A percentile compares a stretch with the other conserved stretches of the same genome.
Conservation (phyloP, 805 yeast genomes). For the Barnettozyma wickerhamii region DNA sequence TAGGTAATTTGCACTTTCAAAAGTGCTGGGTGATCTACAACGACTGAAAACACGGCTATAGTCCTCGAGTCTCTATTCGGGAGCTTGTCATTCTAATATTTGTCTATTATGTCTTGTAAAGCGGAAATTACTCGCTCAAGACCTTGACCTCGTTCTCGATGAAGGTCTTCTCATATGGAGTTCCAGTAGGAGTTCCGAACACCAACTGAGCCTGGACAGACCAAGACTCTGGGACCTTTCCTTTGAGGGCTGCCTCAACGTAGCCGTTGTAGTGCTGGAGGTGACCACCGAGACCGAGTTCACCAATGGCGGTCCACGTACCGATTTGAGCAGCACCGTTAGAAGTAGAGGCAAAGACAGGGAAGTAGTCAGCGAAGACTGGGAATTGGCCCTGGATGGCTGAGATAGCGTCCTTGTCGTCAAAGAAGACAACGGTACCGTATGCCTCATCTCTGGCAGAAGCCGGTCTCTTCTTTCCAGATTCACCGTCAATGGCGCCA, state of each 20-base stretch:
- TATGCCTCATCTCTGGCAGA: constrained; percentile 41
- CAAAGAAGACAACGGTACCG: constrained; percentile 48
- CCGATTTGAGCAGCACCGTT: constrained; percentile 47
- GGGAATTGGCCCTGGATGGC: constrained; percentile 40
- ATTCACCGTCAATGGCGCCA: constrained; percentile 33
- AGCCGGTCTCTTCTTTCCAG: constrained; percentile 37
- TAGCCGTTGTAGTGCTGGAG: constrained; percentile 49
- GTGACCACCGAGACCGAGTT: constrained; percentile 44
- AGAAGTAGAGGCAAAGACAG: constrained; percentile 43
- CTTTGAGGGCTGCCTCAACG: constrained; percentile 37
- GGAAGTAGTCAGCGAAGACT: constrained; percentile 40
- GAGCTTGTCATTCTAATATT: too few relatives aligned
- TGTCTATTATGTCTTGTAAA: too few relatives aligned
- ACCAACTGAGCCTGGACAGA: constrained; percentile 45
- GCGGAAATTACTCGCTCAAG: too few relatives aligned
- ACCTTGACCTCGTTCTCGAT: constrained; percentile 39
- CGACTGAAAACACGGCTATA: too few relatives aligned
- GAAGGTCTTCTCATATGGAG: constrained; percentile 36
- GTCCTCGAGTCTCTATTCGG: too few relatives aligned
- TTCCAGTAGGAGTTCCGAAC: constrained; percentile 41
- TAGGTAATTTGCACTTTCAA: too few relatives aligned
- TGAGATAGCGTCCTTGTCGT: constrained; percentile 37
- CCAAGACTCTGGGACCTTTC: constrained; percentile 40
- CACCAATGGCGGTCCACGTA: constrained; percentile 44
- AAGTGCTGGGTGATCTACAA: too few relatives aligned